Evolutionary conservation across 202 grass and related monocot genomes (phyloP), one percentile per base, ranked within the genome.

Genomic region (Carex arenaria): DNA sequence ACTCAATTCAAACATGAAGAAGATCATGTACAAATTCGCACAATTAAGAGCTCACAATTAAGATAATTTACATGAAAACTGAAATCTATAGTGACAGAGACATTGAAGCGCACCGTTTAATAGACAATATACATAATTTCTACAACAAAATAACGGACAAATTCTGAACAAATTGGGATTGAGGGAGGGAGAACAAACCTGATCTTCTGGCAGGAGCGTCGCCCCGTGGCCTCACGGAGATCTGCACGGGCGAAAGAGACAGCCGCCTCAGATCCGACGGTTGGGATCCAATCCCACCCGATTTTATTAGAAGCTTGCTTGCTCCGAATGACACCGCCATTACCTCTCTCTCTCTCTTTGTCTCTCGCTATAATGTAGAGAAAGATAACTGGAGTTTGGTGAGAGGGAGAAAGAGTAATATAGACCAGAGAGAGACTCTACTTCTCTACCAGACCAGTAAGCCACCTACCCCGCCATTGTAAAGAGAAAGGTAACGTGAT

Each of bases 371-470:
- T 26, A 36, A 56, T 15, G 19, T 14, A 28, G 52, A 43, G 30
- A 51, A 83, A 80, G 8, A 52, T 86, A 87, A 85, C 9, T 86
- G 89, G 85, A 91, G 89, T 78, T 67, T 55, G 38, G 28, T n/a
- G 40, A 19, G 30, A 65, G 51, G 15, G 18, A 40, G 19, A 72
- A 3, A 7, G 43, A 69, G 1, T 32, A 57, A 45, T 67, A 47
- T 61, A 82, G 64, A 67, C 30, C 30, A 66, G 61, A 67, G 53
- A 28, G 72, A 72, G 72, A 80, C 19, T 72, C 32, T 14, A 75
- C 79, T 86, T 90, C 79, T 85, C 87, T 85, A 94, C 85, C 65
- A 85, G 85, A 84, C 81, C 72, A 53, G 52, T 66, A 17, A 63
- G 36, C 70, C 90, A 89, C 93, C 88, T 54, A 90, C 83, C 80